A percentile compares a stretch with the other conserved stretches of the same genome.
phyloP scores from a whole-genome alignment of 352 stramenopile species.

The Aphanomyces cochlioides region DNA sequence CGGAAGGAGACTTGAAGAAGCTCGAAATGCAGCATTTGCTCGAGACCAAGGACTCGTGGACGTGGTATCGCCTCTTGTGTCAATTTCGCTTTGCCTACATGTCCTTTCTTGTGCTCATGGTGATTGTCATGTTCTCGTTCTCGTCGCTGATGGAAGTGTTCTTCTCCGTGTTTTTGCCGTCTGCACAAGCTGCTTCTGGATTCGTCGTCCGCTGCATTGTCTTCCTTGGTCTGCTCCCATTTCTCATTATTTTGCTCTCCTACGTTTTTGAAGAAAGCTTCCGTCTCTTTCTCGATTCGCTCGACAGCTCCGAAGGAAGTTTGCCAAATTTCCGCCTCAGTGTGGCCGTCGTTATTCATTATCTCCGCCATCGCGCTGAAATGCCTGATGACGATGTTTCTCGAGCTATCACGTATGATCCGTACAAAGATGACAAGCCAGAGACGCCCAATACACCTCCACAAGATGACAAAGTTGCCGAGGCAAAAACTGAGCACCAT shows the following conservation, averaged over 20 bases:
- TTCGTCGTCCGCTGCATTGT: constrained; percentile 71
- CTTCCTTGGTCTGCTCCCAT: constrained; percentile 62
- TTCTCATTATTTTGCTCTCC: constrained; percentile 78
- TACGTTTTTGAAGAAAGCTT: constrained; percentile 84
- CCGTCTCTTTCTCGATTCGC: constrained; percentile 77
- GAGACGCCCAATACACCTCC: neutral
- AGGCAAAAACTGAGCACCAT: constrained; percentile 1
- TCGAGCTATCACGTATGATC: constrained; percentile 25
- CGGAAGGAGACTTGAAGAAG: constrained; percentile 27
- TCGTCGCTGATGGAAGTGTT: constrained; percentile 88
- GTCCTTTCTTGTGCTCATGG: constrained; percentile 84
- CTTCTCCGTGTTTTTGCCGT: constrained; percentile 86
- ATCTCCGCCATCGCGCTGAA: constrained; percentile 66
- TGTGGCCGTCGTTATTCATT: constrained; percentile 80
- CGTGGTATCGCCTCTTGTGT: constrained; percentile 70
- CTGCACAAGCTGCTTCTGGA: constrained; percentile 59
- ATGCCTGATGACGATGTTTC: constrained; percentile 73
- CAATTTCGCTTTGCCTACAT: constrained; percentile 87
- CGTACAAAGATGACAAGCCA: constrained; percentile 27
- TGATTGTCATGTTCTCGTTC: constrained; percentile 88
- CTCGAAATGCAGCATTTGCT: constrained; percentile 66
- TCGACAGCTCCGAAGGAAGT: constrained; percentile 77
- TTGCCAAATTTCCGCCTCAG: constrained; percentile 81
- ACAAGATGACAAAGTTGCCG: neutral
- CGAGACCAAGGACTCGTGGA: constrained; percentile 56